A percentile compares a stretch with the other conserved stretches of the same genome.
phyloP scores from a whole-genome alignment of 352 stramenopile species.

The Phytophthora boehmeriae region DNA sequence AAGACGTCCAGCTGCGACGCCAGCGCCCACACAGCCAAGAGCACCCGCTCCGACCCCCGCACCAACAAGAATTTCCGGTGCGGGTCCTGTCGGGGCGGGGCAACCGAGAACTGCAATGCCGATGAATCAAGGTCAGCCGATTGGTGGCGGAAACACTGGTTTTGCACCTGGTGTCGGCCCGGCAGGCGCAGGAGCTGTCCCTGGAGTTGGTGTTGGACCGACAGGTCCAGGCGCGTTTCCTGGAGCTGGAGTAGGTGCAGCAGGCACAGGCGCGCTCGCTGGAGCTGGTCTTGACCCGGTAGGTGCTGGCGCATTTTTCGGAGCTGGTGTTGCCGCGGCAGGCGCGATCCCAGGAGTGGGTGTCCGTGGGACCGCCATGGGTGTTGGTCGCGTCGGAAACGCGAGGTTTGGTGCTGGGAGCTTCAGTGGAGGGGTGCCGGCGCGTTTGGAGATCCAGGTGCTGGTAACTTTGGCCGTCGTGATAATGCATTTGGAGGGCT shows the following conservation, averaged over 20 bases:
- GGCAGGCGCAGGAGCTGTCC: conserved; percentile 1
- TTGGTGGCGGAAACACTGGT: background rate
- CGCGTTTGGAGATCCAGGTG: no score
- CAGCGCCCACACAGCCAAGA: conserved; percentile 12
- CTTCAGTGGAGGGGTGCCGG: conserved; percentile 6
- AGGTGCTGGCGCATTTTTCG: no score
- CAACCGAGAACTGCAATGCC: conserved; percentile 7
- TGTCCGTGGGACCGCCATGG: no score
- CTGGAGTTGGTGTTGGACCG: conserved; percentile 1
- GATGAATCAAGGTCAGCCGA: background rate
- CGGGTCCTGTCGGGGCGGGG: background rate
- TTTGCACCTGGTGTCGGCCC: background rate
- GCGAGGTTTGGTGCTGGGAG: background rate
- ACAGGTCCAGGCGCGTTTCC: no score
- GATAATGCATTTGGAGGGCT: no score
- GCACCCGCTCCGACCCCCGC: conserved; percentile 17
- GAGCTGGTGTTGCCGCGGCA: no score
- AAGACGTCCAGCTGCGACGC: conserved; percentile 15
- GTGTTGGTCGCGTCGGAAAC: no score
- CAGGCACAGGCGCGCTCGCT: no score
- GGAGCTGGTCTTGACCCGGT: no score
- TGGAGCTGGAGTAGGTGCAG: conserved; percentile 3
- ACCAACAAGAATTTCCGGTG: conserved; percentile 13
- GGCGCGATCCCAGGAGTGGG: no score
- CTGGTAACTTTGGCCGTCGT: no score